Evolutionary conservation across 2,329 filamentous ascomycete species (phyloP), one percentile per base, ranked within the genome.

Genomic region (Corynespora cassiicola): DNA sequence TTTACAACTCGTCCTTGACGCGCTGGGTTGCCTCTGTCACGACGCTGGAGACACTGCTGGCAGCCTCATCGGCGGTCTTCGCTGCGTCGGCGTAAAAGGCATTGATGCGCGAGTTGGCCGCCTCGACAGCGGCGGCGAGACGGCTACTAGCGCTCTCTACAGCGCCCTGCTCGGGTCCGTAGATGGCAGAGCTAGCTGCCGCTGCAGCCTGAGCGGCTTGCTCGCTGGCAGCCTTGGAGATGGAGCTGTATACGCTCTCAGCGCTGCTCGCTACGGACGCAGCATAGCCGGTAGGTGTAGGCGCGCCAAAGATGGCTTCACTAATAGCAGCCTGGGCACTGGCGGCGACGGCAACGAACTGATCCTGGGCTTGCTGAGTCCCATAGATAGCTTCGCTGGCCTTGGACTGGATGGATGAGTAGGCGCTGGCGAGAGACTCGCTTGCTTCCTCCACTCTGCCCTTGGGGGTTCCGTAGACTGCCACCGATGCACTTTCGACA

Each of bases 401-500:
- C 15, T 73, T 70, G 20, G 72, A 73, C 28, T 72, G 71, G 4
- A 72, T 74, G 2, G 75, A 75, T 11, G 71, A 72, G 54, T 80
- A 80, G 4, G 74, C 76, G 34, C 75, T 76, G 4, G 75, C 73
- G 2, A 76, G 77, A 10, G 75, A 76, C 16, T 75, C 75, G 14
- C 75, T 78, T 2, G 76, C 79, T 55, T 79, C 68, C 53, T 83
- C 80, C 18, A 73, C 69, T 2, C 68, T 66, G 18, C 79, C 76
- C 56, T 79, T 81, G 14, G 70, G 65, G 1, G 76, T 76, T 26
- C 80, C 81, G 50, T 85, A 84, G 12, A 82, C 63, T 29, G 81
- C 79, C 8, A 73, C 62, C 29, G 76, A 81, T 1, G 79, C 82
- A 27, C 79, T 80, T 29, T 79, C 75, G 6, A 85, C 76, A n/a